phyloP scores from a whole-genome alignment of 148 eudicot genomes.

The Chenopodium berlandieri region DNA sequence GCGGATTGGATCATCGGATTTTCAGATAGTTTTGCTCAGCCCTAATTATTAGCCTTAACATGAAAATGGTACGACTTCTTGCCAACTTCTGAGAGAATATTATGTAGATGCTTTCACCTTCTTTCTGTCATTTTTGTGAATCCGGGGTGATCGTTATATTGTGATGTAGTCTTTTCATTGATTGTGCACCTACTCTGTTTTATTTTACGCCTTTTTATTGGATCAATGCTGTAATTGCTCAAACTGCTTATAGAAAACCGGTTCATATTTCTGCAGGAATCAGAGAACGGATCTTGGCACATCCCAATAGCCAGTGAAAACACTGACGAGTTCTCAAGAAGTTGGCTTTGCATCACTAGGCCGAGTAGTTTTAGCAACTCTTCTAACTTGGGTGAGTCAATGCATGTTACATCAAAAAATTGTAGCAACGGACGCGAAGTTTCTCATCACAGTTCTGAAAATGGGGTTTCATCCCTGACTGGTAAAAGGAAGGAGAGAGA shows the following conservation, averaged over 20 bases:
- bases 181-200: background rate
- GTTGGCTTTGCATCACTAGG: slow-evolving; percentile 70
- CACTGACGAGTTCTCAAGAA: slow-evolving; percentile 50
- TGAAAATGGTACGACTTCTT: too few relatives aligned
- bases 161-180: background rate
- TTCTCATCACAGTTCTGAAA: slow-evolving; percentile 7
- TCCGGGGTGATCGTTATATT: background rate
- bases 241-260: background rate
- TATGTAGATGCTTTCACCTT: too few relatives aligned
- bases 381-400: background rate
- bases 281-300: slow-evolving; percentile 65
- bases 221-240: background rate
- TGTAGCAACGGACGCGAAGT: background rate
- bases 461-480: slow-evolving; percentile 20
- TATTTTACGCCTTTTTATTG: background rate
- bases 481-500: slow-evolving; percentile 63
- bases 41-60: too few relatives aligned
- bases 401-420: background rate
- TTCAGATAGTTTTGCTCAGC: too few relatives aligned
- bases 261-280: slow-evolving; percentile 39
- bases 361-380: slow-evolving; percentile 18
- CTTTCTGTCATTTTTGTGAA: too few relatives aligned
- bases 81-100: too few relatives aligned
- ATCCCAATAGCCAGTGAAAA: slow-evolving; percentile 50
- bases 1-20: too few relatives aligned